Evolutionary conservation across 495 filamentous ascomycete genomes (phyloP), one percentile per base, ranked within the genome.

Genomic region (Hyphodiscus hymeniophilus): DNA sequence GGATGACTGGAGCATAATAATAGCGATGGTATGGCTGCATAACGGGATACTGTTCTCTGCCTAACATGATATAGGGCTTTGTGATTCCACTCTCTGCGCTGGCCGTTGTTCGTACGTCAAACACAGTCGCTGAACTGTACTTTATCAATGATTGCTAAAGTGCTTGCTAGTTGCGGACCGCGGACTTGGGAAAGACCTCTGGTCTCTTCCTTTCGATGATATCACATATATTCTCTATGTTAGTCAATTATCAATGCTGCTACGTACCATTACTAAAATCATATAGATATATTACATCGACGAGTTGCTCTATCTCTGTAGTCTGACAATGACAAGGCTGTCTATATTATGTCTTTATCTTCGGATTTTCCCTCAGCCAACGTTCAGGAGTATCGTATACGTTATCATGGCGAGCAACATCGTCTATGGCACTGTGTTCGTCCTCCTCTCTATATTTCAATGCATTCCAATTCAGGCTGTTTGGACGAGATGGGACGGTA

Each of bases 151-250:
- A n/a, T n/a, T n/a, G n/a, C n/a, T n/a, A n/a, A n/a, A n/a, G n/a
- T n/a, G n/a, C n/a, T n/a, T n/a, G n/a, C n/a, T n/a, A n/a, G n/a
- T n/a, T n/a, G n/a, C n/a, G n/a, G n/a, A n/a, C n/a, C n/a, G n/a
- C n/a, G n/a, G n/a, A n/a, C n/a, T n/a, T n/a, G n/a, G n/a, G n/a
- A n/a, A n/a, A n/a, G n/a, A n/a, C n/a, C n/a, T n/a, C n/a, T n/a
- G n/a, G n/a, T n/a, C 64, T 11, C 54, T 76, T 16, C 63, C 68
- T 0, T 66, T 64, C 20, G 56, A 68, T 13, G 61, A 75, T 36
- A 64, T 76, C 42, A 72, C 69, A 7, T 28, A 44, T 18, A 36
- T 51, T 2, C 36, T 47, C n/a, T 30, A 42, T 18, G 40, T 42
- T 2, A 30, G 38, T 42, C n/a, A n/a, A 33, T 34, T 7, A 2